Percentiles rank a stretch among this genome's conserved stretches.
These are phyloP conservation scores for Cladophialophora psammophila DNA, from an alignment of 2,329 filamentous ascomycete species.

Conservation along the genomic window DNA sequence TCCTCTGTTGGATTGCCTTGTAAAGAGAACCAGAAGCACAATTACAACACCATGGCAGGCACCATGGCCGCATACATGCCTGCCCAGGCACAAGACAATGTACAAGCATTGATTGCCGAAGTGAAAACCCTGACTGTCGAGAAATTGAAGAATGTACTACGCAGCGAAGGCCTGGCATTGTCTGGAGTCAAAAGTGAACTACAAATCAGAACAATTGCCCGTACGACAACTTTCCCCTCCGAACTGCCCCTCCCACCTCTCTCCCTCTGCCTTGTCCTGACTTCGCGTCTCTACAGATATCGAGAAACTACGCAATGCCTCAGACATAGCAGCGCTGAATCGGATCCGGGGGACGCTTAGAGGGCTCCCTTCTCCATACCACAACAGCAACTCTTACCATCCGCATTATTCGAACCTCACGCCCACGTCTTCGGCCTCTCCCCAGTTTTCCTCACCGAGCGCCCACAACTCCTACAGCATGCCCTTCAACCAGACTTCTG, in stretches of 20 bases:
- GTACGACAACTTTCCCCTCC: slow-evolving; percentile 62
- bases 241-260: slow-evolving; percentile 9
- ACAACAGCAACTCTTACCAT: slow-evolving; percentile 31
- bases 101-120: slow-evolving; percentile 45
- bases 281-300: slow-evolving; percentile 34
- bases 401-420: slow-evolving; percentile 39
- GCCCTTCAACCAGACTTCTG: slow-evolving; percentile 20
- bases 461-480: slow-evolving; percentile 30
- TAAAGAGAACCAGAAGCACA: not conserved
- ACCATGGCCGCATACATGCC: slow-evolving; percentile 26
- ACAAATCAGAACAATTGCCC: slow-evolving; percentile 76
- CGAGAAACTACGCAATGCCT: slow-evolving; percentile 33
- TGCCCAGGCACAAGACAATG: slow-evolving; percentile 32
- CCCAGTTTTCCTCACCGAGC: slow-evolving; percentile 36
- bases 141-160: slow-evolving; percentile 79
- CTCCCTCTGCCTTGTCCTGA: slow-evolving; percentile 32
- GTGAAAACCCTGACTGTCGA: slow-evolving; percentile 66
- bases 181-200: slow-evolving; percentile 86
- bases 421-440: slow-evolving; percentile 38
- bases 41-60: slow-evolving; percentile 18
- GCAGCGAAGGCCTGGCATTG: slow-evolving; percentile 74
- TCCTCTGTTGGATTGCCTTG: slow-evolving; percentile 16
- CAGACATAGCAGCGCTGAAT: slow-evolving; percentile 31
- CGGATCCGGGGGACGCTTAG: slow-evolving; percentile 33
- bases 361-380: slow-evolving; percentile 30